Percentiles rank a stretch among this genome's conserved stretches.
phyloP scores from a whole-genome alignment of 164 flowering plant genomes.

The Chimonanthus praecox region DNA sequence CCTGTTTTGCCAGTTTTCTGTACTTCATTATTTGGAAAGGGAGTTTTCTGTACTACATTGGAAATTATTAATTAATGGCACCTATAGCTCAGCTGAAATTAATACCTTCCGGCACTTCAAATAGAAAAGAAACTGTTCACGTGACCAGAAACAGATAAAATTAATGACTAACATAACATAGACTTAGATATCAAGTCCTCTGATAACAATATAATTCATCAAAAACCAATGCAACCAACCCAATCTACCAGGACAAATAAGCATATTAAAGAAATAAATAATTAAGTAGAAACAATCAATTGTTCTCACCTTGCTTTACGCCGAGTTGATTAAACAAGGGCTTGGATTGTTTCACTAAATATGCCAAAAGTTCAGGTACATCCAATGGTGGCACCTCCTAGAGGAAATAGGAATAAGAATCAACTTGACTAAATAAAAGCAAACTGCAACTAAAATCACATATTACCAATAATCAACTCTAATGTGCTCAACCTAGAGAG shows the following conservation, averaged over 20 bases:
- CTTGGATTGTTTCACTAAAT: slow-evolving; percentile 78
- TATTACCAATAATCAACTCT: not conserved
- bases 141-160: not conserved
- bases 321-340: slow-evolving; percentile 95
- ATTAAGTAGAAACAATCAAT: not conserved
- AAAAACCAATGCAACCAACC: not conserved
- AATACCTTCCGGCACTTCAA: not conserved
- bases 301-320: slow-evolving; percentile 57
- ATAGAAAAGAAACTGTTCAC: not conserved
- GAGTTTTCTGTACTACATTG: no score
- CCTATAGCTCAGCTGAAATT: not conserved
- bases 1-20: no score
- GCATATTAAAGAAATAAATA: not conserved
- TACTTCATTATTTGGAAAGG: no score
- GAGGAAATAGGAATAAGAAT: slow-evolving; percentile 12
- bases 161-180: not conserved
- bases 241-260: not conserved
- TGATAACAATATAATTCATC: not conserved
- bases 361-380: slow-evolving; percentile 88
- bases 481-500: not conserved
- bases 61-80: not conserved
- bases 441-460: not conserved
- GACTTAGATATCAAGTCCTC: not conserved
- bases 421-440: slow-evolving; percentile 3
- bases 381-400: slow-evolving; percentile 95